Percentiles rank a stretch among this genome's conserved stretches.
Conservation (phyloP, 73 alveolate species). For the Paramecium pentaurelia region DNA sequence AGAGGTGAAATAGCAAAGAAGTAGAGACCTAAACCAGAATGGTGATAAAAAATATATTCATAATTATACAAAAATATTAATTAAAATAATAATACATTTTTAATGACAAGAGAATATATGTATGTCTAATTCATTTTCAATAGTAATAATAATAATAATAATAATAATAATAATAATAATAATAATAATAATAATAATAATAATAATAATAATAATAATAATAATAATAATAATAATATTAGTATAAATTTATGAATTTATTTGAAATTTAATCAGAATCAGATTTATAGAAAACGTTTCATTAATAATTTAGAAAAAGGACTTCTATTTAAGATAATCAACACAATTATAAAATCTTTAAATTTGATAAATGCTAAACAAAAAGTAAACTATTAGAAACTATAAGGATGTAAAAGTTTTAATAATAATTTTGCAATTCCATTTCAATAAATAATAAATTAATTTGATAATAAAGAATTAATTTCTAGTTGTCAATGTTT, state of each 20-base stretch:
- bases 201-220: background rate
- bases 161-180: background rate
- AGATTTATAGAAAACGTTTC: background rate
- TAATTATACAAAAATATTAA: background rate
- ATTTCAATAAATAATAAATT: background rate
- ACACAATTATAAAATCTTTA: background rate
- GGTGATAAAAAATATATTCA: background rate
- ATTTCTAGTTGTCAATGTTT: background rate
- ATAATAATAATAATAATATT: background rate
- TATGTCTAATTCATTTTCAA: background rate
- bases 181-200: background rate
- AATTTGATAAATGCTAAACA: background rate
- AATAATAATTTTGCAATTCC: background rate
- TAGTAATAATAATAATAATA: background rate
- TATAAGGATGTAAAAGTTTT: background rate
- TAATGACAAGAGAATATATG: too few species aligned
- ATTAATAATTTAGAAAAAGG: background rate
- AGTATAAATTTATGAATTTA: background rate
- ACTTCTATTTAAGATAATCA: background rate
- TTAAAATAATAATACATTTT: too few species aligned
- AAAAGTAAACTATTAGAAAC: background rate
- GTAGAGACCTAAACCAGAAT: slow-evolving; percentile 38
- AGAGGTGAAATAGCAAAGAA: slow-evolving; percentile 63
- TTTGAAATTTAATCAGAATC: background rate
- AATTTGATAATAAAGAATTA: background rate